Percentiles rank a stretch among this genome's conserved stretches.
Evolutionary conservation across 495 filamentous ascomycete species (phyloP).

Genomic region (Penicillium robsamsonii): DNA sequence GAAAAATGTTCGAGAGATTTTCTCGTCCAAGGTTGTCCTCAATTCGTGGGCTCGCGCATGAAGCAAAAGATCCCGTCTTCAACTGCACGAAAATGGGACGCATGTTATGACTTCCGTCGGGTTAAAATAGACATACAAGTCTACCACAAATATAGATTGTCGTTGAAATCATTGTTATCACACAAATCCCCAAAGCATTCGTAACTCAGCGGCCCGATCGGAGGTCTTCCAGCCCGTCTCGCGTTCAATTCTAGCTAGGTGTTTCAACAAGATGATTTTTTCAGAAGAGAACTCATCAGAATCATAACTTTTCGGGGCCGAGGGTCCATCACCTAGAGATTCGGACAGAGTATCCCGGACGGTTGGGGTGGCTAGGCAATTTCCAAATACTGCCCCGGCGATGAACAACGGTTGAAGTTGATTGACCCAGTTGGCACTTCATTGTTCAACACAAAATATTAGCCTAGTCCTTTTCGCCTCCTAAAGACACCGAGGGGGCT

Average conservation of each 20-base stretch:
- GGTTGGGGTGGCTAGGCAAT: neutral
- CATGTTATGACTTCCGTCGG: too few relatives aligned
- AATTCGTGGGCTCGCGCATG: slow-evolving; percentile 4
- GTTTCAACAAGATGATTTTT: slow-evolving; percentile 18
- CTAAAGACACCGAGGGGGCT: neutral
- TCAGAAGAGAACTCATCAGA: slow-evolving; percentile 13
- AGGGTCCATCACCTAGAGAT: neutral
- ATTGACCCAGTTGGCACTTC: slow-evolving; percentile 19
- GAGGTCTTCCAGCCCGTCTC: slow-evolving; percentile 24
- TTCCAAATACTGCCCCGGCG: slow-evolving; percentile 12
- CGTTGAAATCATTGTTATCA: neutral
- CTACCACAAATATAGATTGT: too few relatives aligned
- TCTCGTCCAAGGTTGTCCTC: slow-evolving; percentile 10
- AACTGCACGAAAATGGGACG: too few relatives aligned
- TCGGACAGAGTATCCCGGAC: neutral
- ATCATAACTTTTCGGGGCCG: neutral
- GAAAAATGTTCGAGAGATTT: slow-evolving; percentile 32
- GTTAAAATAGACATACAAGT: too few relatives aligned
- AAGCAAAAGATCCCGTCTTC: too few relatives aligned
- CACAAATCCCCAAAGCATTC: slow-evolving; percentile 16
- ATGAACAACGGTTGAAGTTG: slow-evolving; percentile 15
- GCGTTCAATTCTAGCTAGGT: slow-evolving; percentile 18
- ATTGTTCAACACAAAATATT: too few relatives aligned
- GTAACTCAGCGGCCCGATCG: slow-evolving; percentile 15
- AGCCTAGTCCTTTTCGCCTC: neutral